phyloP scores from a whole-genome alignment of 371 early-diverging fungal species.

The Lichtheimia ramosa region DNA sequence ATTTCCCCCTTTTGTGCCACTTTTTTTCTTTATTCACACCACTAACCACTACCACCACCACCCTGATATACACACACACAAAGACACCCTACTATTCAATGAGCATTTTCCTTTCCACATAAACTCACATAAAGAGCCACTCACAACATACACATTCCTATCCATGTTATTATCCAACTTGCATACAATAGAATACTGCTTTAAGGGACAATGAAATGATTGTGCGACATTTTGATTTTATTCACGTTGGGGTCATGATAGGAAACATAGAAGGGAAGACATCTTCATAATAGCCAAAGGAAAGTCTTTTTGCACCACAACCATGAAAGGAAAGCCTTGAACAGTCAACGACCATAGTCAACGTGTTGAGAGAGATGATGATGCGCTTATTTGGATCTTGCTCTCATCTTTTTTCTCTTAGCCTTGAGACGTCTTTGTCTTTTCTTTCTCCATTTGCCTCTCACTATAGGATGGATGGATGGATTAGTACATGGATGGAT shows the following conservation, averaged over 20 bases:
- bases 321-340: constrained; percentile 1
- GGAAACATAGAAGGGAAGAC: not conserved
- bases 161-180: not conserved
- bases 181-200: not conserved
- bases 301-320: not conserved
- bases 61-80: constrained; percentile 1
- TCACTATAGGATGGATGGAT: constrained; percentile 20
- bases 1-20: not conserved
- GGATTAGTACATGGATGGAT: constrained; percentile 4
- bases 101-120: constrained; percentile 7
- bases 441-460: constrained; percentile 21
- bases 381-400: constrained; percentile 33
- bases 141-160: not conserved
- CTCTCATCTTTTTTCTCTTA: constrained; percentile 44
- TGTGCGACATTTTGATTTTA: not conserved
- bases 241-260: constrained; percentile 5
- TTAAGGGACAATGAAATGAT: not conserved
- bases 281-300: not conserved
- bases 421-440: constrained; percentile 41
- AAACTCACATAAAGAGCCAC: constrained; percentile 1
- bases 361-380: constrained; percentile 1
- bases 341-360: constrained; percentile 7
- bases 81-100: constrained; percentile 2
- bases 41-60: not conserved
- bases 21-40: not conserved